These are phyloP conservation scores for Gentiana straminea DNA, from an alignment of 257 asterid genomes.

Conservation along the genomic window DNA sequence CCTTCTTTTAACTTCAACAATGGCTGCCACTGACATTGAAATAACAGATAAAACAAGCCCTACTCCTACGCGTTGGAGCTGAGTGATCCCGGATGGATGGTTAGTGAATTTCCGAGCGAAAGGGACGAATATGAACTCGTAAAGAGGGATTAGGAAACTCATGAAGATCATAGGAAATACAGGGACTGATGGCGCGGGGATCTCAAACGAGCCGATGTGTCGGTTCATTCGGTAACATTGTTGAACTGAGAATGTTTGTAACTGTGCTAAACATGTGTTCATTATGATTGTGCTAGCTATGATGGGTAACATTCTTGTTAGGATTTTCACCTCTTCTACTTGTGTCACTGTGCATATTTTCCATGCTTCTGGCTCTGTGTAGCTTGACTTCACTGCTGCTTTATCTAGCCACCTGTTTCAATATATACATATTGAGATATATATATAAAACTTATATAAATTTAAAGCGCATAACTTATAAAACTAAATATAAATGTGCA, in stretches of 20 bases:
- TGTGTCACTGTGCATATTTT: constrained; percentile 56
- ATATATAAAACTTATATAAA: too few species aligned
- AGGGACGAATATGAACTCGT: constrained; percentile 50
- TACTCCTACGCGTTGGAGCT: constrained; percentile 64
- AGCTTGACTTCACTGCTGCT: constrained; percentile 38
- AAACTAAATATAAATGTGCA: neutral
- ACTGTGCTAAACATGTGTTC: constrained; percentile 74
- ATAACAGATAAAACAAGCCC: constrained; percentile 56
- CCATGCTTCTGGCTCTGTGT: constrained; percentile 22
- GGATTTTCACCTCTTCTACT: constrained; percentile 57
- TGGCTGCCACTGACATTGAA: constrained; percentile 56
- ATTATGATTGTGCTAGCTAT: constrained; percentile 59
- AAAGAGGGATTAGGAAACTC: constrained; percentile 52
- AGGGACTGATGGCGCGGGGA: constrained; percentile 60
- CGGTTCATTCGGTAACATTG: constrained; percentile 54
- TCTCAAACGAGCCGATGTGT: constrained; percentile 37
- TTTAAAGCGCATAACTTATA: neutral
- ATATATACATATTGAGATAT: neutral
- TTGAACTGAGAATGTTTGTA: constrained; percentile 63
- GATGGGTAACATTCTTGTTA: constrained; percentile 58
- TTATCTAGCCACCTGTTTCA: constrained; percentile 47
- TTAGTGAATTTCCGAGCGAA: constrained; percentile 38
- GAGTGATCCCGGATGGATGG: constrained; percentile 60
- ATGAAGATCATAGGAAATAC: constrained; percentile 57
- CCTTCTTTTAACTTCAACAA: constrained; percentile 50